These are phyloP conservation scores for Lenwebbia sp. DNA, from an alignment of 345 rosid genomes.

Conservation along the genomic window DNA sequence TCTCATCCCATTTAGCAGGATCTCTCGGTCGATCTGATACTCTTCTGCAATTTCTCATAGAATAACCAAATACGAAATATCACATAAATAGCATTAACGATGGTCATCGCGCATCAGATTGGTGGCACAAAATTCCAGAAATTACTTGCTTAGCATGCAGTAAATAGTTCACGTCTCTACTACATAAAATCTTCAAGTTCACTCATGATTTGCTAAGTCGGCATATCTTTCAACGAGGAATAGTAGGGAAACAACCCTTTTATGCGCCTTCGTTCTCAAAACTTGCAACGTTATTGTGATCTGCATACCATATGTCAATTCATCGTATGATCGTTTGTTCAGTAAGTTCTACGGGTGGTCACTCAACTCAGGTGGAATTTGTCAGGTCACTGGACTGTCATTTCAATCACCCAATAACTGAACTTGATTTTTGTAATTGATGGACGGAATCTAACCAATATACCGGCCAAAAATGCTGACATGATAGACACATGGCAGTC, in stretches of 20 bases:
- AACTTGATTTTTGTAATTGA: not conserved
- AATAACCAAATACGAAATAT: not conserved
- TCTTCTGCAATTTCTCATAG: conserved; percentile 39
- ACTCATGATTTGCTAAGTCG: not conserved
- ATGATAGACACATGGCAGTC: not conserved
- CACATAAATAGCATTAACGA: not conserved
- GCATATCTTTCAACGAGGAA: not conserved
- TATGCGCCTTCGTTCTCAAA: not conserved
- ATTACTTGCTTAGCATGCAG: not conserved
- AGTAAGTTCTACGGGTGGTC: not conserved
- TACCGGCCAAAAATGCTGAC: not conserved
- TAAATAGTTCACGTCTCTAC: not conserved
- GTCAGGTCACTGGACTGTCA: not conserved
- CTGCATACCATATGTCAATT: not conserved
- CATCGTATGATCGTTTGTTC: not conserved
- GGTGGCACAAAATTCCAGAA: not conserved
- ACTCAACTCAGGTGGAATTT: not conserved
- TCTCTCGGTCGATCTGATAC: conserved; percentile 85
- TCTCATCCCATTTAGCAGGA: conserved; percentile 92
- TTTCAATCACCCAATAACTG: not conserved
- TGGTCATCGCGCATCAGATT: not conserved
- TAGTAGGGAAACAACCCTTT: not conserved
- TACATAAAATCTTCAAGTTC: not conserved
- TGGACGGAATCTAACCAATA: not conserved
- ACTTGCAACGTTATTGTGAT: not conserved